Base-by-base conservation (phyloP, 768 basidiomycete species). In the Terana coerulea region DNA sequence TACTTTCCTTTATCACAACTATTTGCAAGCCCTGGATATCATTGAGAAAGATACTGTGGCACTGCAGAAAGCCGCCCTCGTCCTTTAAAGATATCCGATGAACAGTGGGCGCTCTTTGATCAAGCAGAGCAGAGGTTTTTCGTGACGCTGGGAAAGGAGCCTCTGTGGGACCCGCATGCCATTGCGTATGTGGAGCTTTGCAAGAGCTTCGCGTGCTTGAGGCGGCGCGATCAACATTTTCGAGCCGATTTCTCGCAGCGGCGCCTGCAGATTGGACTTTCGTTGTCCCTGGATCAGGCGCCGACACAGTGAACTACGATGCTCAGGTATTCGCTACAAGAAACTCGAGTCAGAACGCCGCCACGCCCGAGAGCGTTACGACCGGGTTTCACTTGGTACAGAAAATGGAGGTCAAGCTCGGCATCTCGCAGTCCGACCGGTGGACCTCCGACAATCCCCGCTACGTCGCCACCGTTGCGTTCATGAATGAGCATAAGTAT, bases 171-270 rank as follows among this genome's bases (percentile, higher is more conserved):
- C 47, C 10, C 68, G 2, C 60, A 63, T 47, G 58, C 56, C 8
- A 56, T 69, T 17, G 62, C 63, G 4, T 70, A 72, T 54, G 67
- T 68, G 1, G 66, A 69, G 51, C 53, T 60, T 7, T 71, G 2
- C 52, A 65, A 29, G 47, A 59, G 28, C 51, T 58, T 17, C 44
- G 45, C 25, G 42, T 49, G 15, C 41, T 57, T 9, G 51, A 44
- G 34, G 12, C 26, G 36, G n/a, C n/a, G n/a, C n/a, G n/a, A n/a
- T n/a, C n/a, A n/a, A n/a, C n/a, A n/a, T n/a, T n/a, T n/a, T n/a
- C n/a, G n/a, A n/a, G n/a, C n/a, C n/a, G n/a, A n/a, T n/a, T n/a
- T n/a, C n/a, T n/a, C n/a, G n/a, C n/a, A 45, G 41, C 3, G 26
- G 17, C 15, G 45, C 50, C 17, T 48, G 39, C 26, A 30, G 8